A percentile compares a stretch with the other conserved stretches of the same genome.
phyloP scores from a whole-genome alignment of 2,329 filamentous ascomycete species.

The Paraphoma sp. region DNA sequence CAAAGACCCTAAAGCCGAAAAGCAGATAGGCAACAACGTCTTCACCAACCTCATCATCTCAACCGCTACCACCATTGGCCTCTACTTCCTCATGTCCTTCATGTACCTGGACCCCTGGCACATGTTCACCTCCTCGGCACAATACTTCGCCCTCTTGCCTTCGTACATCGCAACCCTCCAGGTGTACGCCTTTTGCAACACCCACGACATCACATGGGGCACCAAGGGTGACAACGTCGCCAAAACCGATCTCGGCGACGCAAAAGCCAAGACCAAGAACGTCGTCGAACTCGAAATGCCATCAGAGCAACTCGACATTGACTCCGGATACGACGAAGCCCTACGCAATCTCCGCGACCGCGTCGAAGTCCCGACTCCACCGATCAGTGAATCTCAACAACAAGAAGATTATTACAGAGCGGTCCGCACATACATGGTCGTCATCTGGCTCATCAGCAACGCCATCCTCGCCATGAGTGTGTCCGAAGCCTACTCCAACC shows the following conservation, averaged over 20 bases:
- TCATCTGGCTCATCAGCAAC: slow-evolving; percentile 92
- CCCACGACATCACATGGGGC: slow-evolving; percentile 98
- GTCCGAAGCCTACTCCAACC: slow-evolving; percentile 79
- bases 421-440: slow-evolving; percentile 97
- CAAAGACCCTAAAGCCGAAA: slow-evolving; percentile 55
- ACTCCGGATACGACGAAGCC: slow-evolving; percentile 95
- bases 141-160: slow-evolving; percentile 93
- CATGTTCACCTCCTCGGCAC: slow-evolving; percentile 89
- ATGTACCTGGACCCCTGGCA: slow-evolving; percentile 98
- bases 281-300: slow-evolving; percentile 98
- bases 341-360: slow-evolving; percentile 94
- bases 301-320: slow-evolving; percentile 95
- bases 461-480: slow-evolving; percentile 93
- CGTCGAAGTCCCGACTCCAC: slow-evolving; percentile 74
- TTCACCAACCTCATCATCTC: slow-evolving; percentile 96
- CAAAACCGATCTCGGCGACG: slow-evolving; percentile 88
- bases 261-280: slow-evolving; percentile 73
- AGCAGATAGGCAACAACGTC: slow-evolving; percentile 79
- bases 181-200: slow-evolving; percentile 99
- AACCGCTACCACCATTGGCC: slow-evolving; percentile 83
- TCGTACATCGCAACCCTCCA: slow-evolving; percentile 96
- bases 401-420: slow-evolving; percentile 99
- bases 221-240: slow-evolving; percentile 98
- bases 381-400: slow-evolving; percentile 75
- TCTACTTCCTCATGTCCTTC: slow-evolving; percentile 97